Conservation (phyloP, 78 protist genomes). For the Andalucia godoyi region DNA sequence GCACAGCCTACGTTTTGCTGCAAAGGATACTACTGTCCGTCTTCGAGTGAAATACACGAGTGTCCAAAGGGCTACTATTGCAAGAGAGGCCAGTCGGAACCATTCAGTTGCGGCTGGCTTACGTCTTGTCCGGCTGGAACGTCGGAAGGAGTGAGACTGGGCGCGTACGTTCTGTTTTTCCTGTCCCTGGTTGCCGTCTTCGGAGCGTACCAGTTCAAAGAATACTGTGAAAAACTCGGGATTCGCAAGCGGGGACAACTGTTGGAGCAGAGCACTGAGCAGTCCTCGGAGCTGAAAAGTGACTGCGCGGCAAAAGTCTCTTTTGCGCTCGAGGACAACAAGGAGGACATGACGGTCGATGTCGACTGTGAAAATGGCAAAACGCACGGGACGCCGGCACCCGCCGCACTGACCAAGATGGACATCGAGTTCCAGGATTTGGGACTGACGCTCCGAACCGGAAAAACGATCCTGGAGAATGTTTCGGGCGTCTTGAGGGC, state of each 20-base stretch:
- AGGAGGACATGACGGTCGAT: too few relatives aligned
- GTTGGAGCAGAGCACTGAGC: not conserved
- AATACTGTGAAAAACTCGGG: not conserved
- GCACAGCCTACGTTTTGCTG: not conserved
- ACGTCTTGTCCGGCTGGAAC: not conserved
- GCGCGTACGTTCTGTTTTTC: not conserved
- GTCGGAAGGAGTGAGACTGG: not conserved
- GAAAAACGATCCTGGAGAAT: not conserved
- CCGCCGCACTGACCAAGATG: too few relatives aligned
- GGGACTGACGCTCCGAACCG: not conserved
- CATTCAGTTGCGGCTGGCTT: not conserved
- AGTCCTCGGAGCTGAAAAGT: too few relatives aligned
- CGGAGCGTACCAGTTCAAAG: too few relatives aligned
- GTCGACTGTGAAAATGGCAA: too few relatives aligned
- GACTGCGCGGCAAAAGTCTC: too few relatives aligned
- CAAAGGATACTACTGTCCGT: slow-evolving; percentile 2
- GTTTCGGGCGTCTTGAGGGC: not conserved
- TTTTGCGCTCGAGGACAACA: too few relatives aligned
- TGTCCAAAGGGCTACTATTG: not conserved
- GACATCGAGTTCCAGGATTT: slow-evolving; percentile 2
- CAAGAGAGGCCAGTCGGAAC: not conserved
- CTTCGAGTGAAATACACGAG: not conserved
- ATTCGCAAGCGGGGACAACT: too few relatives aligned
- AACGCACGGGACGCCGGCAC: too few relatives aligned
- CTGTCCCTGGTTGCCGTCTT: not conserved